Base-by-base conservation (phyloP, 2,329 filamentous ascomycete species). In the Cladosporium cucumerinum region DNA sequence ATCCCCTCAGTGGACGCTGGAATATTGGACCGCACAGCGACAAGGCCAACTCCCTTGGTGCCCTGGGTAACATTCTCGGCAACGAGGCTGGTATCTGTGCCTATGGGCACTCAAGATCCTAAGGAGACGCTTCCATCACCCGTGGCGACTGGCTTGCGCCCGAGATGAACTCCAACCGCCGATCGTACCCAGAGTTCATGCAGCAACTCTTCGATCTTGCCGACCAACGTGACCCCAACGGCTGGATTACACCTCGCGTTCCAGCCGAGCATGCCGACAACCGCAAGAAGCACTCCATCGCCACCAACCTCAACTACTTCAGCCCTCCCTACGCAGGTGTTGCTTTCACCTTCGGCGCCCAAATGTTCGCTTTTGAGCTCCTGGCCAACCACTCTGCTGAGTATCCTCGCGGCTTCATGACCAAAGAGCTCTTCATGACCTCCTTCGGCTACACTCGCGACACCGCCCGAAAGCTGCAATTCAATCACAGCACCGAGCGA, bases 291-390 rank as follows among this genome's bases (percentile, higher is more conserved):
- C 65, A 70, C 68, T 69, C 66, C 26, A 70, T 72, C 54, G 70
- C 70, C 65, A 72, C 67, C 61, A 72, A 72, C 61, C 70, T 69
- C 36, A 72, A 72, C 66, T 72, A 72, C 55, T 72, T 69, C 66
- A 65, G 65, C 14, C 70, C 70, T 10, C 62, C 68, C 18, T 72
- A 72, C 57, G 68, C 70, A 14, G 70, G 70, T 58, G 66, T 72
- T 23, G 70, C 70, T 12, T 72, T 72, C 69, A 72, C 70, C 55
- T 72, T 72, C 61, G 70, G 70, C 30, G 70, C 70, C 5, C 70
- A 72, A 66, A 72, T 72, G 70, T 72, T 72, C 60, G 68, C 70
- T 23, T 69, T 64, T 28, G 64, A 68, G 36, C 64, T 72, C 12
- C 51, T 72, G 5, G 68, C 69, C 54, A 72, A 72, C 63, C 70